Base-by-base conservation (phyloP, 2,329 filamentous ascomycete species). In the Atkinsonella texensis region DNA sequence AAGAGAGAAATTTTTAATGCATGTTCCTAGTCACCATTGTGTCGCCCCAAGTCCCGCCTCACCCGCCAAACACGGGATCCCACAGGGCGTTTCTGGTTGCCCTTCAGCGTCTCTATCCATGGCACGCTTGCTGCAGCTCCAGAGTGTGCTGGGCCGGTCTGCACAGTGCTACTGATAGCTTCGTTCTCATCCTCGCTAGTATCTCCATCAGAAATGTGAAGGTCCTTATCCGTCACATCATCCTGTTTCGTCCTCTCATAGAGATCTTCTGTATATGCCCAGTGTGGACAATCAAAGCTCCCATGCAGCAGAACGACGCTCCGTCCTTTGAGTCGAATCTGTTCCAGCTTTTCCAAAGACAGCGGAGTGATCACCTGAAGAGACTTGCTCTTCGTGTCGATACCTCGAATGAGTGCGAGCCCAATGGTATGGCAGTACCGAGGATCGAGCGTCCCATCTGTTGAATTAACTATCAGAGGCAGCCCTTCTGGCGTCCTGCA, bases 331-430 rank as follows among this genome's bases (percentile, higher is more conserved):
- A 65, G 60, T 42, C 62, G 68, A 17, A 73, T 61, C 10, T 67
- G 61, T 39, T 68, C 63, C 15, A 81, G 69, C 2, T 64, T 59
- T 3, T 65, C 58, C 0, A 63, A 49, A 0, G 70, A 52, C 7
- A 83, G 70, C 0, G 86, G 85, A 0, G 83, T 84, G 2, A 89
- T 62, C 1, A 91, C 60, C 53, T 89, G 82, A 3, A 91, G 66
- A 6, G 71, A 63, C 3, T 73, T 69, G 1, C 67, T 71, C 20
- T 66, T 62, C 0, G 68, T 60, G 60, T 90, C 83, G 53, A 90
- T 80, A 4, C 81, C 84, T 1, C 85, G 77, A n/a, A 93, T 65
- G 9, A 91, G 71, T 0, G 78, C 84, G 2, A 87, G 69, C 2
- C 84, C 85, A 4, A 88, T 64, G 13, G 78, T 73, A 20, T 70